Base-by-base conservation (phyloP, 2,329 filamentous ascomycete species). In the Aspergillus eucalypticola region DNA sequence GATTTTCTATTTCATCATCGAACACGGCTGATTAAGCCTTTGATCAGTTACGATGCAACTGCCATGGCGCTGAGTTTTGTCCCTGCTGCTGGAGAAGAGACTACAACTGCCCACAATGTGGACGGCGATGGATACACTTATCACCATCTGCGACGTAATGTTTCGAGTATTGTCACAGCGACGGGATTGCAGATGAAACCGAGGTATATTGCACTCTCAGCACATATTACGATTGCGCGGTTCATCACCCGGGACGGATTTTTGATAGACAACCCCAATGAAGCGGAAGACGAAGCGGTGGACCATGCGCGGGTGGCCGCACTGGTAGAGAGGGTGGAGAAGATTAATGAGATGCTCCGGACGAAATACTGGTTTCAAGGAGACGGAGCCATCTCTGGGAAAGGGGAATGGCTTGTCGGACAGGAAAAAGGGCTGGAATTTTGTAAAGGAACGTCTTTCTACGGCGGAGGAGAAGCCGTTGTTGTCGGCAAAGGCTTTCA, bases 21-120 rank as follows among this genome's bases (percentile, higher is more conserved):
- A 48, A 81, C 90, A 1, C 86, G 91, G 10, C 85, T 97, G 3
- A 86, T 96, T 61, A 95, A 90, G 74, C 94, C 94, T 1, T 82
- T 90, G 73, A 75, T 98, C 49, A 92, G 90, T 23, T 96, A 90
- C 71, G 94, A 98, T 73, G 84, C 90, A 1, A 88, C 92, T 5
- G 94, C 92, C 15, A 82, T 97, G 58, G 94, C 94, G 1, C 78
- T 98, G 35, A 95, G 90, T 25, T 97, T 96, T 75, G 79, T 97
- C 1, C 93, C 94, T 0, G 91, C 91, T 0, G 83, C 87, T 3
- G 87, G 86, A 10, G 89, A 92, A 77, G 68, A 73, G 35, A 56
- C 48, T 10, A 25, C 15, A 6, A 51, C 29, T 19, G 25, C 8
- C 17, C 32, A 41, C 15, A 6, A 46, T 17, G 7, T 56, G 1